Evolutionary conservation across 2,329 filamentous ascomycete species (phyloP), one percentile per base, ranked within the genome.

Genomic region (Cladosporium sp.): DNA sequence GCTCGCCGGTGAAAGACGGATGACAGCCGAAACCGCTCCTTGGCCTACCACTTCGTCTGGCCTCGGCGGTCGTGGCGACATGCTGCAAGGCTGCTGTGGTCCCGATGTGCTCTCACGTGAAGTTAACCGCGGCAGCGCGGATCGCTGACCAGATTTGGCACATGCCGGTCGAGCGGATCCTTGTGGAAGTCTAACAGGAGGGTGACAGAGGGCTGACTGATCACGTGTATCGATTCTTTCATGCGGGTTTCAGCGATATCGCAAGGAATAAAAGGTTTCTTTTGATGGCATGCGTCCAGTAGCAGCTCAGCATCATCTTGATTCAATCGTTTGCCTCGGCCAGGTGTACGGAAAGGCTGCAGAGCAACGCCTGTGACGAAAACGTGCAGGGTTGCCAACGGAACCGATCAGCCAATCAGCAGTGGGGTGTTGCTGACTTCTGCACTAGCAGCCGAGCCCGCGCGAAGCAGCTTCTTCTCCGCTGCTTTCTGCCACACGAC

Each of bases 381-480:
- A 46, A 46, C n/a, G 16, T 15, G 43, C 43, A 46, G 43, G 43
- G 42, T 36, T 36, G 43, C 43, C 43, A 32, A 46, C 43, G 43
- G 43, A 46, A 38, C 43, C 45, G 35, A 33, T 15, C 19, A 18
- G 7, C 45, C 45, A 48, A 48, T 48, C 27, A 48, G 6, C 27
- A 13, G 27, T 20, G 16, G 27, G 33, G 46, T 49, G 39, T 42
- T 48, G 36, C 38, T 35, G 22, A 13, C 36, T 35, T 48, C 45
- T 40, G 36, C 38, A 35, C 45, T 48, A 48, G 45, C 45, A 48
- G 45, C 45, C 47, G 47, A 42, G 47, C 38, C 47, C 38, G 40
- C 38, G 38, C 33, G 38, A 27, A 42, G 47, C 40, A 42, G 47
- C 53, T 57, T 57, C 55, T 46, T 50, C 50, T 43, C 35, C 46